Evolutionary conservation across 1,139 yeast genomes (phyloP), one percentile per base, ranked within the genome.

Genomic region (Suhomyces anneliseae): DNA sequence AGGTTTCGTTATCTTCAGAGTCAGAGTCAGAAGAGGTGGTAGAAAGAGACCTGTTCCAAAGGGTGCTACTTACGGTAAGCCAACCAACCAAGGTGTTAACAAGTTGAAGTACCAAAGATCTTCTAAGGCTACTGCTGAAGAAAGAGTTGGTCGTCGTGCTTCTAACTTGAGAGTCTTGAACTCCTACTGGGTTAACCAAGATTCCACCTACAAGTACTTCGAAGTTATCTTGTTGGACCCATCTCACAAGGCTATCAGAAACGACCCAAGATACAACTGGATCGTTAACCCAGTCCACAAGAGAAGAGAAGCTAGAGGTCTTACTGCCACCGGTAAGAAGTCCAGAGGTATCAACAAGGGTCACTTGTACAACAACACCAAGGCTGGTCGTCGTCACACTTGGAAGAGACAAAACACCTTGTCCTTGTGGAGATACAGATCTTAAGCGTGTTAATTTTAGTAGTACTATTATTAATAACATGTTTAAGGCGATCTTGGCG

Each of bases 11-110:
- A 83, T 93, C 84, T 93, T 81, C 96, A 88, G 99, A 81, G 81
- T 92, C 77, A 90, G 99, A 82, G 99, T 93, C 69, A 90, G 98
- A 85, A 90, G 99, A 83, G 99, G 99, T 84, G 93, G 95, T 84
- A 92, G 99, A 87, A 93, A 93, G 97, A 90, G 97, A 83, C 98
- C 97, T 70, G 98, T 87, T 70, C 92, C 95, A 82, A 93, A 93
- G 93, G 99, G 99, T 88, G 98, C 97, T 70, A 93, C 98, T 75
- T 92, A 92, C 87, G 99, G 99, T 89, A 93, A 93, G 88, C 99
- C 99, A 86, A 93, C 99, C 83, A 93, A 93, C 96, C 96, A 90
- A 83, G 99, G 99, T 89, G 95, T 93, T 66, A 85, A 85, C 85
- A 97, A 93, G 79, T 89, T 93, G 83, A 93, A 93, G 84, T 92